phyloP scores from a whole-genome alignment of 2,329 filamentous ascomycete genomes.

The Raffaelea ambrosiae region DNA sequence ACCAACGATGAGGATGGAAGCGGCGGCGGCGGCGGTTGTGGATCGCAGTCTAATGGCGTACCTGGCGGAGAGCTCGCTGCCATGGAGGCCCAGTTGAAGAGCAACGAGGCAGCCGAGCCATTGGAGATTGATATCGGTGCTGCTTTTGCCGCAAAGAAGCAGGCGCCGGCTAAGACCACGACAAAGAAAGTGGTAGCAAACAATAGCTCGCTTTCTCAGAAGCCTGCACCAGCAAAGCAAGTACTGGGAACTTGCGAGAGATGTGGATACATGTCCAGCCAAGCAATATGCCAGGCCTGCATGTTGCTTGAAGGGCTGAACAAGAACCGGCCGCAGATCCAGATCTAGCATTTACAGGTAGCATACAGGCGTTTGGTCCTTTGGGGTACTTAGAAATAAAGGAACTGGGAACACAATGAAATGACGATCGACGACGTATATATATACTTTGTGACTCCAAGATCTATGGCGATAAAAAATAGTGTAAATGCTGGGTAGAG shows the following conservation, averaged over 20 bases:
- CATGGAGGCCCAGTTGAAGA: constrained; percentile 66
- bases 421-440: neutral
- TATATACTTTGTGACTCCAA: neutral
- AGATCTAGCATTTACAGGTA: constrained; percentile 28
- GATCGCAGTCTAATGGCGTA: constrained; percentile 56
- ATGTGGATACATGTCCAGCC: constrained; percentile 94
- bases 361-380: neutral
- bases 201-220: constrained; percentile 11
- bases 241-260: constrained; percentile 74
- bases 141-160: constrained; percentile 26
- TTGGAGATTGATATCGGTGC: constrained; percentile 60
- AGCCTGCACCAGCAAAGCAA: constrained; percentile 43
- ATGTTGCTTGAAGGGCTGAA: constrained; percentile 83
- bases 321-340: constrained; percentile 58
- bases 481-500: neutral
- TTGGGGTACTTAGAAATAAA: neutral
- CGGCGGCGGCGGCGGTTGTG: constrained; percentile 55
- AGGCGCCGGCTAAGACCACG: neutral
- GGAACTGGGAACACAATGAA: neutral
- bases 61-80: constrained; percentile 71
- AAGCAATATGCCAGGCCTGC: constrained; percentile 89
- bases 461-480: neutral
- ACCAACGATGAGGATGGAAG: constrained; percentile 1
- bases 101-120: constrained; percentile 51
- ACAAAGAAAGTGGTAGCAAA: constrained; percentile 16